Evolutionary conservation across 371 early-diverging fungal species (phyloP).

Genomic region (Lichtheimia ornata): DNA sequence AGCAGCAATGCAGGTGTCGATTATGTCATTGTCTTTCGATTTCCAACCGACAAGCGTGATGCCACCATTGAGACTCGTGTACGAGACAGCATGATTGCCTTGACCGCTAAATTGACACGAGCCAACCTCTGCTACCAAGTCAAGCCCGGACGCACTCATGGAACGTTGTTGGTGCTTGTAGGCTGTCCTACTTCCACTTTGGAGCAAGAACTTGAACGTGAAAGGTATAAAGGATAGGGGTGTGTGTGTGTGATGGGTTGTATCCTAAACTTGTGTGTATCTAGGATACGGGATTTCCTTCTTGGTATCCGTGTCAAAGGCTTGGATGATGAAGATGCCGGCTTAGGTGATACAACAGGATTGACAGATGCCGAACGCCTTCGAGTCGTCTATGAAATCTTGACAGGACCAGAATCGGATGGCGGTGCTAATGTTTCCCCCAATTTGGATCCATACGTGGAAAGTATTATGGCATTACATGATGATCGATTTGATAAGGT

Average conservation of each 20-base stretch:
- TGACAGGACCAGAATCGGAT: slow-evolving; percentile 65
- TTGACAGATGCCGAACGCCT: slow-evolving; percentile 75
- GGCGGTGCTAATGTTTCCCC: slow-evolving; percentile 74
- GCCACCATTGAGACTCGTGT: slow-evolving; percentile 26
- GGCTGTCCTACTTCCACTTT: slow-evolving; percentile 29
- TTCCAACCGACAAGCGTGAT: slow-evolving; percentile 21
- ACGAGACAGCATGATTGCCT: slow-evolving; percentile 11
- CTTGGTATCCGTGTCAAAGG: slow-evolving; percentile 58
- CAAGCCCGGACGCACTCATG: slow-evolving; percentile 34
- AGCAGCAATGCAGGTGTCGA: slow-evolving; percentile 35
- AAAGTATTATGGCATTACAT: slow-evolving; percentile 79
- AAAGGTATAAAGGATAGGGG: slow-evolving; percentile 14
- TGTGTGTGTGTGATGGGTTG: no score
- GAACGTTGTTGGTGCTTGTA: slow-evolving; percentile 31
- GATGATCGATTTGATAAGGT: slow-evolving; percentile 75
- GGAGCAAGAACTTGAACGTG: slow-evolving; percentile 27
- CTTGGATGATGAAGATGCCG: slow-evolving; percentile 30
- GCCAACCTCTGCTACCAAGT: slow-evolving; percentile 37
- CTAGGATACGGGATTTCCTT: slow-evolving; percentile 67
- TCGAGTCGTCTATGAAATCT: slow-evolving; percentile 70
- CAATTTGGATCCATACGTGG: slow-evolving; percentile 57
- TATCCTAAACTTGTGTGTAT: background rate
- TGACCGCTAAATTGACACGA: slow-evolving; percentile 25
- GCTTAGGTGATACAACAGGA: slow-evolving; percentile 18
- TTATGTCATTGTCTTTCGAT: slow-evolving; percentile 50